Evolutionary conservation across 176 grass and related monocot species (phyloP).

Genomic region (Carex parvula): DNA sequence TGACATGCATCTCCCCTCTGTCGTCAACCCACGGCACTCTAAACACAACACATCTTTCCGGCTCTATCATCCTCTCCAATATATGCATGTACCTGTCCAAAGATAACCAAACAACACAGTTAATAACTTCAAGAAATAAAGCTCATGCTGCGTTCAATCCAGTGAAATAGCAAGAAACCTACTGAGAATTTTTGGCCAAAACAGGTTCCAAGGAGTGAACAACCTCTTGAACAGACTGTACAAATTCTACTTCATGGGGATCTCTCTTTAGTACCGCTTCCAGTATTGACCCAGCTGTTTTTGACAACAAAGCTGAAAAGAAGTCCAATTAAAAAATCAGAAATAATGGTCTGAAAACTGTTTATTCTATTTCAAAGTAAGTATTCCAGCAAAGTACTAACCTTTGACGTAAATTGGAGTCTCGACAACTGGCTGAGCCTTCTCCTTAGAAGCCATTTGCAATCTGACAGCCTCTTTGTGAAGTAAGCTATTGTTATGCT

Average conservation of each 20-base stretch:
- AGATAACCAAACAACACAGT: conserved; percentile 19
- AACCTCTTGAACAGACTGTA: conserved; percentile 90
- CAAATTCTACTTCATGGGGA: conserved; percentile 91
- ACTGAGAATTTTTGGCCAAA: conserved; percentile 85
- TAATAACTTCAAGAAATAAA: not conserved
- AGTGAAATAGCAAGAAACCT: conserved; percentile 29
- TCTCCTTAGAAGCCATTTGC: conserved; percentile 86
- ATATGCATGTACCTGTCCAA: conserved; percentile 76
- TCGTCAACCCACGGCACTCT: conserved; percentile 99
- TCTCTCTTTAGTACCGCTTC: conserved; percentile 83
- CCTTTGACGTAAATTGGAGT: conserved; percentile 84
- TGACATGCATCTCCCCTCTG: conserved; percentile 78
- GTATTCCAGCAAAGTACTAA: conserved; percentile 31
- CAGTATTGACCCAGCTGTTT: conserved; percentile 89
- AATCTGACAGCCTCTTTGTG: conserved; percentile 94
- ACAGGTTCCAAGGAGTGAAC: conserved; percentile 97
- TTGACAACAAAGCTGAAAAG: conserved; percentile 78
- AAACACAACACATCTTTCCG: conserved; percentile 84
- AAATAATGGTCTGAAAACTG: conserved; percentile 2
- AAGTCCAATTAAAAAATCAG: conserved; percentile 19
- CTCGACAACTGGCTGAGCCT: conserved; percentile 47
- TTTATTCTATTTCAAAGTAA: conserved; percentile 17
- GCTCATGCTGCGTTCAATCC: not conserved
- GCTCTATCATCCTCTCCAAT: conserved; percentile 93
- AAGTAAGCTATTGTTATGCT: conserved; percentile 97